Conservation (phyloP, 2,329 filamentous ascomycete species). For the Knoxdaviesia capensis region DNA sequence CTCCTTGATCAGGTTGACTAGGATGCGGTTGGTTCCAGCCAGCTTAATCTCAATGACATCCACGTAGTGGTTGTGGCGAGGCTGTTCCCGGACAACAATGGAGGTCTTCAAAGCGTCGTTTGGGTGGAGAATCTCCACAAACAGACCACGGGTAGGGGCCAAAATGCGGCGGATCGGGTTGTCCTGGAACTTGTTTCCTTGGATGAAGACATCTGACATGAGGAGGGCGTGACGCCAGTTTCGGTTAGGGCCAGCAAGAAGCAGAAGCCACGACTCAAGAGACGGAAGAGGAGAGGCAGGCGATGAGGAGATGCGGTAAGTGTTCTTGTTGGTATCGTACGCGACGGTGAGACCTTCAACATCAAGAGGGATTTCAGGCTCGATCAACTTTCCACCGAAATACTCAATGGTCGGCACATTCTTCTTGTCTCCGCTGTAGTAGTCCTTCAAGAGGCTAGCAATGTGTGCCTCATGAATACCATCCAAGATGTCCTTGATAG, state of each 20-base stretch:
- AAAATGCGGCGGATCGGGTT: slow-evolving; percentile 91
- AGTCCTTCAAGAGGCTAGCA: slow-evolving; percentile 52
- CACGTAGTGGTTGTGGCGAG: slow-evolving; percentile 65
- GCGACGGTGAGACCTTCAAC: slow-evolving; percentile 73
- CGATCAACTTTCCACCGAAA: slow-evolving; percentile 74
- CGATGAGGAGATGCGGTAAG: slow-evolving; percentile 63
- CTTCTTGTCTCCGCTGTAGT: slow-evolving; percentile 55
- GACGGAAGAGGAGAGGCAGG: slow-evolving; percentile 57
- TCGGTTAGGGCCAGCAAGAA: slow-evolving; percentile 67
- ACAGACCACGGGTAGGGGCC: slow-evolving; percentile 64
- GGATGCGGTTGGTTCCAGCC: slow-evolving; percentile 55
- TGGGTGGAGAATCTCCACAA: slow-evolving; percentile 71
- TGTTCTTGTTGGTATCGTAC: slow-evolving; percentile 57
- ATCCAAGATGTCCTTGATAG: slow-evolving; percentile 85
- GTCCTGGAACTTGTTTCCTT: slow-evolving; percentile 91
- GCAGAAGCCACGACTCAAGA: slow-evolving; percentile 65
- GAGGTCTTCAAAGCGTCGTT: slow-evolving; percentile 66
- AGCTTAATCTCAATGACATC: slow-evolving; percentile 77
- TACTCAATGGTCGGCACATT: slow-evolving; percentile 79
- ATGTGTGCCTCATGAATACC: slow-evolving; percentile 82
- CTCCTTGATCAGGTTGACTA: slow-evolving; percentile 82
- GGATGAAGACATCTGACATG: slow-evolving; percentile 79
- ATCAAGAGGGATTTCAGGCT: slow-evolving; percentile 51
- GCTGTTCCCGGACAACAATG: slow-evolving; percentile 75
- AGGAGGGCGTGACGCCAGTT: slow-evolving; percentile 94